Evolutionary conservation across 495 filamentous ascomycete genomes (phyloP), one percentile per base, ranked within the genome.

Genomic region (Neurospora sp.): DNA sequence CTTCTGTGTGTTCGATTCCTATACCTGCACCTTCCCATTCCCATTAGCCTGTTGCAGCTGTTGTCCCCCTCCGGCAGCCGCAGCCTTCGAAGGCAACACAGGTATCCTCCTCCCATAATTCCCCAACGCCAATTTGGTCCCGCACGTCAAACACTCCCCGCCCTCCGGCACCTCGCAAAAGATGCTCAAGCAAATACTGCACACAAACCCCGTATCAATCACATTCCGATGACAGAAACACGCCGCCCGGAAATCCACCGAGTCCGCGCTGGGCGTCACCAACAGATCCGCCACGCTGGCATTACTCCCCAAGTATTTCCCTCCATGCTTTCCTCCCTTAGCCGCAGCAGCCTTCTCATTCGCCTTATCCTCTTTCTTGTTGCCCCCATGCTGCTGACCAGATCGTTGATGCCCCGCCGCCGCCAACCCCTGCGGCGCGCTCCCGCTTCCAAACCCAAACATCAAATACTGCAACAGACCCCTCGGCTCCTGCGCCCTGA

Each of bases 191-290:
- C 96, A 99, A 73, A 99, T 92, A 60, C 92, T 95, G 85, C 96
- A 99, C 60, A 99, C 96, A 79, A 91, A 99, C 12, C 93, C 96
- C 37, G 96, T 88, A 83, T 97, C 93, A 72, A 99, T 91, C 16
- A 98, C 94, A 35, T 87, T 88, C 40, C 95, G 87, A 82, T 99
- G 96, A 81, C 96, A 99, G 81, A 99, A 99, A 82, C 96, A 99
- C 16, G 96, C 96, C 7, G 96, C 95, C 11, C 96, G 88, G 80
- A 99, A 99, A 85, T 99, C 96, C 44, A 99, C 96, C 66, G 91
- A 88, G 39, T 92, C 91, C n/a, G 92, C 90, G 14, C 90, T 92
- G 0, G 96, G 96, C 18, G 91, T 83, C 10, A 96, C 86, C 41
- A 98, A 80, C 35, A 78, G 31, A n/a, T 82, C 79, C 0, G 76